A percentile compares a stretch with the other conserved stretches of the same genome.
Conservation (phyloP, 371 early-diverging fungal genomes). For the Rhizopus delemar region DNA sequence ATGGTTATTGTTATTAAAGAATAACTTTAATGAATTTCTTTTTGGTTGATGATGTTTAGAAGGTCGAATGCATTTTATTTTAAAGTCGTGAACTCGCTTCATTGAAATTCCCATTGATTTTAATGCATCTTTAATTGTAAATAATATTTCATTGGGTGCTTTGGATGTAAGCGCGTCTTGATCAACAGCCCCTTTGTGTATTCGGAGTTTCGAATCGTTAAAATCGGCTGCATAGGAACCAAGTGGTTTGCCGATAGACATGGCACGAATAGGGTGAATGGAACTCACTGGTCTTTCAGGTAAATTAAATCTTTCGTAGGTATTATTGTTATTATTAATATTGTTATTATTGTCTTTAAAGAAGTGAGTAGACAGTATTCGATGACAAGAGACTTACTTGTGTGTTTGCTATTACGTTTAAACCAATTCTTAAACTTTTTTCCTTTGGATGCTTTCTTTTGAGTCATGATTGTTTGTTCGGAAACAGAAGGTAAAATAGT, state of each 20-base stretch:
- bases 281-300: conserved; percentile 18
- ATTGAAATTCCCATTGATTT: conserved; percentile 41
- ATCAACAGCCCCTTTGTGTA: conserved; percentile 78
- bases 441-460: conserved; percentile 39
- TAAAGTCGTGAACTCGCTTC: conserved; percentile 50
- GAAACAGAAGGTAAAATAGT: conserved; percentile 28
- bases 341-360: background rate
- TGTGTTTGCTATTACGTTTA: conserved; percentile 43
- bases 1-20: conserved; percentile 4
- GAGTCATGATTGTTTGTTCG: conserved; percentile 26
- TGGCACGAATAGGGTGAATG: conserved; percentile 27
- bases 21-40: conserved; percentile 18
- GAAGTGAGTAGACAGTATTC: background rate
- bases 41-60: conserved; percentile 3
- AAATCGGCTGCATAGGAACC: conserved; percentile 28
- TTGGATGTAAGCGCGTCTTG: conserved; percentile 72
- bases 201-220: conserved; percentile 60
- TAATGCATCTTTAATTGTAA: conserved; percentile 56
- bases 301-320: conserved; percentile 1
- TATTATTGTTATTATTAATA: background rate
- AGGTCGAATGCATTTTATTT: conserved; percentile 69
- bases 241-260: conserved; percentile 23
- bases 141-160: conserved; percentile 70
- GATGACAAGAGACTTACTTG: too few species aligned
- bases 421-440: conserved; percentile 72